phyloP scores from a whole-genome alignment of 208 protist species.

The Crithidia sp. region DNA sequence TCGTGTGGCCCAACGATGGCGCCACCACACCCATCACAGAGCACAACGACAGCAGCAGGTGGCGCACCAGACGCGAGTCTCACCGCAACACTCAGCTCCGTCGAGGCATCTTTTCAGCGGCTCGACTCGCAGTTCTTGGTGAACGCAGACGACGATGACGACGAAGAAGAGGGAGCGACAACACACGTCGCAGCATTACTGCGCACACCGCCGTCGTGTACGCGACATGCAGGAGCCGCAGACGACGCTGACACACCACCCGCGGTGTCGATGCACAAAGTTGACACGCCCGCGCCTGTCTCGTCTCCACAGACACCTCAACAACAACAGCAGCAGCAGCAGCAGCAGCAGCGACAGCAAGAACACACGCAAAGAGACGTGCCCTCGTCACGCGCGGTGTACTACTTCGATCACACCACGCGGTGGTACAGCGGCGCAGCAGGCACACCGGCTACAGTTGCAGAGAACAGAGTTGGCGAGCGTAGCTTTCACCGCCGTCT shows the following conservation, averaged over 20 bases:
- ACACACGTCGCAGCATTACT: neutral
- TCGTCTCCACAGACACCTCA: no score
- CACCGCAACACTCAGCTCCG: slow-evolving; percentile 5
- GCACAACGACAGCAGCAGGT: neutral
- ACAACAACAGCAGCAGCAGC: neutral
- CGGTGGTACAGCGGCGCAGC: slow-evolving; percentile 1
- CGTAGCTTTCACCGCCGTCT: slow-evolving; percentile 34
- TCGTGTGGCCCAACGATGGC: neutral
- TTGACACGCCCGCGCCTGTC: no score
- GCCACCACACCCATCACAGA: neutral
- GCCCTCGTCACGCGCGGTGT: neutral
- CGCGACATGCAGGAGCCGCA: no score
- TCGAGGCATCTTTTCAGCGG: slow-evolving; percentile 28
- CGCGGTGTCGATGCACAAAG: no score
- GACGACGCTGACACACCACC: no score
- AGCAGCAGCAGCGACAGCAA: neutral
- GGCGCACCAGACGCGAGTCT: slow-evolving; percentile 4
- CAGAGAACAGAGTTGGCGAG: neutral
- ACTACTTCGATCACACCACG: slow-evolving; percentile 33
- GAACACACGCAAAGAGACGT: neutral
- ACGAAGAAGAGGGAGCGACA: neutral
- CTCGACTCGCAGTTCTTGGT: slow-evolving; percentile 24
- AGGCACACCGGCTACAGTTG: neutral
- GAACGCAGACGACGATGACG: slow-evolving; percentile 2
- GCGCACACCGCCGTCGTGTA: no score